Percentiles rank a stretch among this genome's conserved stretches.
phyloP scores from a whole-genome alignment of 2,329 filamentous ascomycete species.

The Phyllosticta paracitricarpa region DNA sequence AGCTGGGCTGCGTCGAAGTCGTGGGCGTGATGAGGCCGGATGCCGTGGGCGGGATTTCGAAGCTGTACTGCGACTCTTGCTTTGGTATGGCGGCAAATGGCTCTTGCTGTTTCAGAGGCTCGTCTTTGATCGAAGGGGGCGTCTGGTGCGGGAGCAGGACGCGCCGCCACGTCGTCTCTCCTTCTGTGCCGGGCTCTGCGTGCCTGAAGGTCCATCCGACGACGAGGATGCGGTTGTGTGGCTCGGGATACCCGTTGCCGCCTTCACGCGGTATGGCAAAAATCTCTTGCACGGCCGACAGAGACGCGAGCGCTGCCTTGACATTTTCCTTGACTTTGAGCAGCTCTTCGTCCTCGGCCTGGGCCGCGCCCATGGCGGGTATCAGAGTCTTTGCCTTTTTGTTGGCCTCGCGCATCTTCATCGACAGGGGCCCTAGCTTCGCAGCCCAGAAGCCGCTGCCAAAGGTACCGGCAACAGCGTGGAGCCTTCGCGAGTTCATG shows the following conservation, averaged over 20 bases:
- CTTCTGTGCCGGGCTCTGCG: conserved; percentile 18
- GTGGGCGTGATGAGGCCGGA: conserved; percentile 5
- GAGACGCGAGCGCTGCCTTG: conserved; percentile 21
- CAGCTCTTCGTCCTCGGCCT: conserved; percentile 12
- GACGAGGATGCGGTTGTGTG: conserved; percentile 21
- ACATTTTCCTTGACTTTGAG: conserved; percentile 16
- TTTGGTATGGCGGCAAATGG: background rate
- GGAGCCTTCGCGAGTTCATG: conserved; percentile 17
- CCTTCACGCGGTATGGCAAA: conserved; percentile 23
- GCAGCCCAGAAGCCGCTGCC: conserved; percentile 35
- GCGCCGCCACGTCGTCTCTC: conserved; percentile 26
- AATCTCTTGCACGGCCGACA: conserved; percentile 35
- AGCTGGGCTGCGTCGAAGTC: conserved; percentile 3
- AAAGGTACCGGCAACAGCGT: conserved; percentile 24
- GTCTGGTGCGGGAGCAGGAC: conserved; percentile 16
- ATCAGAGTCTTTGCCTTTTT: conserved; percentile 7
- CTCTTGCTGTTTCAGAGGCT: background rate
- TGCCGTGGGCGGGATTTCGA: conserved; percentile 1
- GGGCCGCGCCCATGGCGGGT: conserved; percentile 1
- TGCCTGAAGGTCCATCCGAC: conserved; percentile 31
- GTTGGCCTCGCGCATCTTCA: conserved; percentile 7
- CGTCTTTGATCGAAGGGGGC: background rate
- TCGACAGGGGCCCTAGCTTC: conserved; percentile 11
- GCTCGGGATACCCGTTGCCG: background rate
- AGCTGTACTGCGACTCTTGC: background rate